Evolutionary conservation across 768 basidiomycete genomes (phyloP), one percentile per base, ranked within the genome.

Genomic region (Tylopilus sp.): DNA sequence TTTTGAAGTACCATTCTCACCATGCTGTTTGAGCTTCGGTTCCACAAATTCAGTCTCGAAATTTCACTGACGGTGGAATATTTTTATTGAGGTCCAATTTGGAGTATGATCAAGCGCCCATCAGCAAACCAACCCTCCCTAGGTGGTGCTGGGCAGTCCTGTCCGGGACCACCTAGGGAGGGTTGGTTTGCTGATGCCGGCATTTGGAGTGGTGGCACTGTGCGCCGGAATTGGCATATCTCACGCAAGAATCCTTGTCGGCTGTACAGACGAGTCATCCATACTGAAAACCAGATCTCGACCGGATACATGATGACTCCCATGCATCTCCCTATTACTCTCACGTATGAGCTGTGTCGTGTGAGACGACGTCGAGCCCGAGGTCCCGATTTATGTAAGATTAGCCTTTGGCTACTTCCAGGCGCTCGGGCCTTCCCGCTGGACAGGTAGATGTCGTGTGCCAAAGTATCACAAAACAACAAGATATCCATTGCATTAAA

Each of bases 261-360:
- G 38, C 4, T 17, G 25, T 25, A 11, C 17, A 25, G 12, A 35
- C 25, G 12, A 39, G 21, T 18, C 3, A 12, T 39, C 38, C 20
- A 21, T 21, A 21, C 20, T 20, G 11, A 39, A 39, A 9, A 39
- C 38, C 20, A 39, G 15, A 20, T 20, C 38, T 21, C 17, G 33
- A 17, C 33, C 33, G 5, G 1, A 6, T 13, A 13, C 31, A 33
- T 12, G 33, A 35, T 17, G 15, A 6, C 33, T 35, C 33, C 15
- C 13, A 35, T 35, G 13, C 17, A 39, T 39, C 20, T 20, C 12
- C 22, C 13, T 6, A 17, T 26, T 6, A 4, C 50, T 52, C 48
- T 30, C 57, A 59, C 41, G 41, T n/a, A 28, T 39, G 31, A 40
- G 39, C 26, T 15, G 2, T 21, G 22, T 51, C 39, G 38, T 47